Evolutionary conservation across 2,329 filamentous ascomycete species (phyloP).

Genomic region (Purpureocillium takamizusanense): DNA sequence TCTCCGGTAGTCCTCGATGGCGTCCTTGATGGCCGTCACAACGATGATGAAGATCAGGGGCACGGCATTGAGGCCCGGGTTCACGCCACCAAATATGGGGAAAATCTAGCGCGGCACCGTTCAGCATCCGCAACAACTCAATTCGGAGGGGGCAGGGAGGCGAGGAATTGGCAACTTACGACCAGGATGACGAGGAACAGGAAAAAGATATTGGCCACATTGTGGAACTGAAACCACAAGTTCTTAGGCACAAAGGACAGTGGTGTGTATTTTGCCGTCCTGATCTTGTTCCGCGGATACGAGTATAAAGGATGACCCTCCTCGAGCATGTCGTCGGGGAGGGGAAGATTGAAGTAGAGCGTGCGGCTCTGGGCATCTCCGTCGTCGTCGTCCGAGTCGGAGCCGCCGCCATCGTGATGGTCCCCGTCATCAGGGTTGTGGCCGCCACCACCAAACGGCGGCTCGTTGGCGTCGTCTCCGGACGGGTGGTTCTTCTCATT

Average conservation of each 20-base stretch:
- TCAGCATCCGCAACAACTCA: not conserved
- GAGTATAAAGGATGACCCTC: conserved; percentile 62
- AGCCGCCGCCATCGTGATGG: conserved; percentile 23
- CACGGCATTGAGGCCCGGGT: conserved; percentile 82
- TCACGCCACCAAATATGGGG: conserved; percentile 85
- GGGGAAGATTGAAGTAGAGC: conserved; percentile 78
- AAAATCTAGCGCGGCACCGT: conserved; percentile 59
- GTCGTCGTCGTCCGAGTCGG: conserved; percentile 25
- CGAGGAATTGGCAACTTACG: conserved; percentile 60
- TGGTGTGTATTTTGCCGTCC: conserved; percentile 95
- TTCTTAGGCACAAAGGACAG: conserved; percentile 95
- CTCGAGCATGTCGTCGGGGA: conserved; percentile 66
- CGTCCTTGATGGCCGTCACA: conserved; percentile 89
- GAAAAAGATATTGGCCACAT: conserved; percentile 98
- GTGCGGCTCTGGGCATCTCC: conserved; percentile 39
- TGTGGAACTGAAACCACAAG: conserved; percentile 95
- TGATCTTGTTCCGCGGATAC: conserved; percentile 90
- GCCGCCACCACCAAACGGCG: conserved; percentile 18
- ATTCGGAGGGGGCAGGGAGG: not conserved
- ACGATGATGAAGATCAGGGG: conserved; percentile 87
- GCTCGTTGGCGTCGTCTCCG: conserved; percentile 21
- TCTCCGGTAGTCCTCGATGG: conserved; percentile 87
- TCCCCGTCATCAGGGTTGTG: conserved; percentile 19
- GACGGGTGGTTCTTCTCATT: conserved; percentile 58
- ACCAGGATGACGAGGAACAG: conserved; percentile 89